Evolutionary conservation across 352 stramenopile species (phyloP).

Genomic region (Pythium coloratum): DNA sequence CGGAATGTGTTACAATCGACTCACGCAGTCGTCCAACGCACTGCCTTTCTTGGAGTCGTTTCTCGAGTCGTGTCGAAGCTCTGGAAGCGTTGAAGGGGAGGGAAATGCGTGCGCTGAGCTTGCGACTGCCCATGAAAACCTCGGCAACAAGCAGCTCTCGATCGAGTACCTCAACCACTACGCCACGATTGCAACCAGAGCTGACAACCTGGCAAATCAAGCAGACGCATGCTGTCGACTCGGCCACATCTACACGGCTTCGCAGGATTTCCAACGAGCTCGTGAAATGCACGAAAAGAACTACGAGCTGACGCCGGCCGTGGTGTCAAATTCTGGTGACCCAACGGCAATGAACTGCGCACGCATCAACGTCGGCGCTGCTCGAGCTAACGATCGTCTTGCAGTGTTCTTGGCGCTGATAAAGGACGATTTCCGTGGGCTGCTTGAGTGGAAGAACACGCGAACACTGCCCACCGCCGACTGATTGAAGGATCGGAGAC

Average conservation of each 20-base stretch:
- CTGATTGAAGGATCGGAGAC: slow-evolving; percentile 10
- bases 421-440: slow-evolving; percentile 62
- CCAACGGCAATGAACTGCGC: slow-evolving; percentile 55
- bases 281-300: slow-evolving; percentile 90
- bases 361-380: slow-evolving; percentile 66
- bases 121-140: slow-evolving; percentile 83
- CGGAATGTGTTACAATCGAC: slow-evolving; percentile 70
- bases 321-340: slow-evolving; percentile 44
- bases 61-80: slow-evolving; percentile 55
- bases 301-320: slow-evolving; percentile 76
- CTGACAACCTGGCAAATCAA: slow-evolving; percentile 86
- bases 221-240: slow-evolving; percentile 85
- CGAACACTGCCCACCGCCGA: slow-evolving; percentile 52
- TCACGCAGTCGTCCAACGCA: slow-evolving; percentile 59
- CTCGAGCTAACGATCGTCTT: slow-evolving; percentile 74
- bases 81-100: slow-evolving; percentile 66
- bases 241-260: slow-evolving; percentile 81
- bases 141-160: slow-evolving; percentile 74
- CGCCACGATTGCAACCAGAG: slow-evolving; percentile 69
- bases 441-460: slow-evolving; percentile 82
- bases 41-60: slow-evolving; percentile 86
- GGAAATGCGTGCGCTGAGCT: slow-evolving; percentile 87
- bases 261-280: slow-evolving; percentile 75
- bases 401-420: slow-evolving; percentile 56
- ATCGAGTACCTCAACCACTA: slow-evolving; percentile 91